phyloP scores from a whole-genome alignment of 2,329 filamentous ascomycete genomes.

The Macrophomina phaseolina region DNA sequence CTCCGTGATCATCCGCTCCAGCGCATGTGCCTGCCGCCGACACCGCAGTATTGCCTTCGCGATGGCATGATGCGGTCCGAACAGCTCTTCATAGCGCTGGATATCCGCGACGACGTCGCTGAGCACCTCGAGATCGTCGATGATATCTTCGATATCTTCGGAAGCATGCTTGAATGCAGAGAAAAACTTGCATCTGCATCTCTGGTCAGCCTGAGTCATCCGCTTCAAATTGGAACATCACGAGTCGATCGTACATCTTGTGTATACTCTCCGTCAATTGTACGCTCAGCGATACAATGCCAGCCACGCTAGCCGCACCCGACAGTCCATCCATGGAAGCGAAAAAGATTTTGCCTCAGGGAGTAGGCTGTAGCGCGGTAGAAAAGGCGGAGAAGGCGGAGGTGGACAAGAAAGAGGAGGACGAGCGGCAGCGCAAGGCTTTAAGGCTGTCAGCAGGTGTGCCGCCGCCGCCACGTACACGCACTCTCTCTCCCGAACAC shows the following conservation, averaged over 20 bases:
- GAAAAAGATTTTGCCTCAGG: too few relatives aligned
- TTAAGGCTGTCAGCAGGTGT: too few relatives aligned
- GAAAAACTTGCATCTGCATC: background rate
- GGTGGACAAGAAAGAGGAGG: too few relatives aligned
- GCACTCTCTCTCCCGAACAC: too few relatives aligned
- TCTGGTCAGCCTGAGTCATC: too few relatives aligned
- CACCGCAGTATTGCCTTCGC: background rate
- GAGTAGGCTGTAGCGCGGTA: too few relatives aligned
- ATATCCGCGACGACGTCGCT: background rate
- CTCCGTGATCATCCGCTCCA: background rate
- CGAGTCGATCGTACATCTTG: background rate
- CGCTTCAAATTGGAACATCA: too few relatives aligned
- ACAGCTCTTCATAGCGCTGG: background rate
- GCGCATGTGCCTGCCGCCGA: background rate
- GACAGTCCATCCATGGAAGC: conserved; percentile 42
- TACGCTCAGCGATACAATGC: conserved; percentile 47
- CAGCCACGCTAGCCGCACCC: conserved; percentile 44
- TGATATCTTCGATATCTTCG: background rate
- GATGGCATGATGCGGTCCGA: background rate
- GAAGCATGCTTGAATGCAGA: background rate
- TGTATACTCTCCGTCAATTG: conserved; percentile 36
- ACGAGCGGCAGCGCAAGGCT: too few relatives aligned
- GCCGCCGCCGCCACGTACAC: too few relatives aligned
- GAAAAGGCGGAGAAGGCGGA: too few relatives aligned
- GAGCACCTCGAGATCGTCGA: conserved; percentile 10